Conservation (phyloP, 495 filamentous ascomycete genomes). For the Aspergillus leporis region DNA sequence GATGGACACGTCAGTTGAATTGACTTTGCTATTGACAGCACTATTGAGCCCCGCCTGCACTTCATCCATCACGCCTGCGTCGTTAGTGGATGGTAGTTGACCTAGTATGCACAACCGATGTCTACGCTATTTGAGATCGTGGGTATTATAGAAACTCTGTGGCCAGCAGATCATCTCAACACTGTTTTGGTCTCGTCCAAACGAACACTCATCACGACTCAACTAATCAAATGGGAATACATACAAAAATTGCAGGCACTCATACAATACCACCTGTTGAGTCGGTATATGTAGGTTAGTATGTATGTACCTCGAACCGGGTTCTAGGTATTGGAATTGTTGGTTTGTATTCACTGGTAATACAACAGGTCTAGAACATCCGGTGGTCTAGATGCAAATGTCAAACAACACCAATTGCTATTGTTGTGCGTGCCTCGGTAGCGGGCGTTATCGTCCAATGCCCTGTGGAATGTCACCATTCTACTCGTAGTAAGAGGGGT, state of each 20-base stretch:
- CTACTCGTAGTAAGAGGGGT: background rate
- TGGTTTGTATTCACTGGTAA: background rate
- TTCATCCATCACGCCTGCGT: constrained; percentile 11
- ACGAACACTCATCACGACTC: background rate
- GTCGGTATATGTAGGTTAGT: background rate
- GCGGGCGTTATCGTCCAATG: background rate
- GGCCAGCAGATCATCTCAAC: no score
- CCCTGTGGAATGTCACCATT: constrained; percentile 2
- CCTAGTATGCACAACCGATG: background rate
- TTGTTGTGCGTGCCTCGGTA: background rate
- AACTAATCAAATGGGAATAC: background rate
- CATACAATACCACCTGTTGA: background rate
- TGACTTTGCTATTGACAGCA: constrained; percentile 17
- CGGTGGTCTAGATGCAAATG: background rate
- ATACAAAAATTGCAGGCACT: background rate
- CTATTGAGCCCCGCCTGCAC: constrained; percentile 16
- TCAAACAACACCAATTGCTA: background rate
- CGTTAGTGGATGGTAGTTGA: background rate
- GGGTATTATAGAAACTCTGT: background rate
- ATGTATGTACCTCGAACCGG: background rate
- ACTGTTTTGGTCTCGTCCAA: background rate
- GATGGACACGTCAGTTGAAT: constrained; percentile 7
- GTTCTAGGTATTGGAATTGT: background rate
- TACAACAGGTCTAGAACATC: background rate
- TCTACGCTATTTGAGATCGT: constrained; percentile 3